A percentile compares a stretch with the other conserved stretches of the same genome.
Evolutionary conservation across 129 eudicot genomes (phyloP).

Genomic region (Flaveria trinervia): DNA sequence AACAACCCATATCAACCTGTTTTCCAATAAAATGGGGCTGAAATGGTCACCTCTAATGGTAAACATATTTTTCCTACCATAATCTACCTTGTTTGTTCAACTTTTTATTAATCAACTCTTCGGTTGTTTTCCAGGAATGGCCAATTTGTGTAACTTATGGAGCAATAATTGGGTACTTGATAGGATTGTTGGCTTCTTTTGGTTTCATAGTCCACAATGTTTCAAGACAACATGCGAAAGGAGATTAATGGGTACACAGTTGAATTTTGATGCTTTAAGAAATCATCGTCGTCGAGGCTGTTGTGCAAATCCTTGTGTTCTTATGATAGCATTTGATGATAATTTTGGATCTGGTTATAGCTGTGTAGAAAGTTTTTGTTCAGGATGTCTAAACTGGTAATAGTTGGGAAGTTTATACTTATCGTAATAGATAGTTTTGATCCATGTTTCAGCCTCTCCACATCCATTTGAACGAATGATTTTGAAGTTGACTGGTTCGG

Average conservation of each 20-base stretch:
- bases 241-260: conserved; percentile 40
- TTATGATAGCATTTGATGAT: too few relatives aligned
- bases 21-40: neutral
- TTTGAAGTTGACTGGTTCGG: too few relatives aligned
- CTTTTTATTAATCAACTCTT: neutral
- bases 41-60: neutral
- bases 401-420: too few relatives aligned
- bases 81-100: neutral
- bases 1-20: neutral
- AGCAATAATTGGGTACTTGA: conserved; percentile 8
- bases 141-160: conserved; percentile 18
- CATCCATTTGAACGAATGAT: too few relatives aligned
- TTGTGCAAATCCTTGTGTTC: neutral
- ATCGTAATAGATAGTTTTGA: too few relatives aligned
- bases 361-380: too few relatives aligned
- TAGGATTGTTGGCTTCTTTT: conserved; percentile 54
- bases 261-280: neutral
- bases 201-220: conserved; percentile 33
- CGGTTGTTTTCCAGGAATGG: conserved; percentile 7
- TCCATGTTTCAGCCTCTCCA: too few relatives aligned
- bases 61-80: conserved; percentile 3
- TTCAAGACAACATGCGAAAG: conserved; percentile 43
- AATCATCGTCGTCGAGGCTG: neutral
- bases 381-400: too few relatives aligned
- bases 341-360: too few relatives aligned